These are phyloP conservation scores for Bathelium albidoporum DNA, from an alignment of 495 filamentous ascomycete species.

Conservation along the genomic window DNA sequence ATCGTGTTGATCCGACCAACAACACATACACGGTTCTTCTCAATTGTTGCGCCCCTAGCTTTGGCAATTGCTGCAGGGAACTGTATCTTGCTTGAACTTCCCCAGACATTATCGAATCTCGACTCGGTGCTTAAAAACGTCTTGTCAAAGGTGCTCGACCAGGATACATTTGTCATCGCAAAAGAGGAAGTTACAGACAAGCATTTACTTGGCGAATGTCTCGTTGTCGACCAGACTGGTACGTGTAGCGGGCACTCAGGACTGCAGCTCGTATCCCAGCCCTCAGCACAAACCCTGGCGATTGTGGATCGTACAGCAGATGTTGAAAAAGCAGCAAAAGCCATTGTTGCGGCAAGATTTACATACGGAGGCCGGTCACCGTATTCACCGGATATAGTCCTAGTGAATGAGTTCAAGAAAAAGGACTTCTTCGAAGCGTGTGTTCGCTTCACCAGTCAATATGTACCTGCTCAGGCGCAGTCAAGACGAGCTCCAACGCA, in stretches of 20 bases:
- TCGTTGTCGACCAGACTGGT: constrained; percentile 17
- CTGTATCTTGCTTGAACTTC: constrained; percentile 41
- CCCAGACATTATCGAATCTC: constrained; percentile 28
- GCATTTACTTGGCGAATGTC: not conserved
- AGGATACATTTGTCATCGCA: constrained; percentile 36
- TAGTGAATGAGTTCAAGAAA: constrained; percentile 48
- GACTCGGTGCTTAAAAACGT: constrained; percentile 32
- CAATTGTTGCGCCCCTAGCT: constrained; percentile 35
- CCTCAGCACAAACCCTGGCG: constrained; percentile 32
- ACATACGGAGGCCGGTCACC: constrained; percentile 40
- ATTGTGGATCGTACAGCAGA: constrained; percentile 45
- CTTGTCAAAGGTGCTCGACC: constrained; percentile 33
- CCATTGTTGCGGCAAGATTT: constrained; percentile 40
- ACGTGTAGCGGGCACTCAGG: constrained; percentile 4
- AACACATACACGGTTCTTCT: constrained; percentile 41
- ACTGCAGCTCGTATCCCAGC: constrained; percentile 26
- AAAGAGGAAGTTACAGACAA: constrained; percentile 4
- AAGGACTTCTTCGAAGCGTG: constrained; percentile 39
- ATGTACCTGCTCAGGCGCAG: constrained; percentile 18
- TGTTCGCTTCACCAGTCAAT: constrained; percentile 29
- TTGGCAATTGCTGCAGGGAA: constrained; percentile 44
- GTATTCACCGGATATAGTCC: constrained; percentile 44
- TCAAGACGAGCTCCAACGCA: not conserved
- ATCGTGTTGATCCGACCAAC: constrained; percentile 44
- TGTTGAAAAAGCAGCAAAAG: constrained; percentile 35